Evolutionary conservation across 78 protist genomes (phyloP).

Genomic region (Dictyostelium brefeldianum): DNA sequence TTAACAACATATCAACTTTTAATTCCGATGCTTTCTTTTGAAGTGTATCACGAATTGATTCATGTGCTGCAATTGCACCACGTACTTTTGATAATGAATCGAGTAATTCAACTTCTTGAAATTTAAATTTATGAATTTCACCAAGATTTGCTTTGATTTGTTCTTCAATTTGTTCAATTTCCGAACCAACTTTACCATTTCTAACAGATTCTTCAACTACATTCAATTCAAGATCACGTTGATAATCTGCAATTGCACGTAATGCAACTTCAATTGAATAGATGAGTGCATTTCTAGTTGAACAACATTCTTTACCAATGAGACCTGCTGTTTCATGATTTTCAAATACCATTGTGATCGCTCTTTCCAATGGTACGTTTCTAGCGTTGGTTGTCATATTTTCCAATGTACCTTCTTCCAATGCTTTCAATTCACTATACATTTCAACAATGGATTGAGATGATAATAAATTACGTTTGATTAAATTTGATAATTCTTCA

Average conservation of each 20-base stretch:
- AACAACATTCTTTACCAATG: conserved; percentile 50
- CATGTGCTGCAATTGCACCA: conserved; percentile 2
- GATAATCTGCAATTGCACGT: conserved; percentile 30
- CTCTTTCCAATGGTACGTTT: conserved; percentile 40
- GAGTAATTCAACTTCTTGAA: conserved; percentile 40
- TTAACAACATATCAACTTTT: conserved; percentile 17
- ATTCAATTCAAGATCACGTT: not conserved
- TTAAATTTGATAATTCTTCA: conserved; percentile 35
- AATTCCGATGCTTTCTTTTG: conserved; percentile 30
- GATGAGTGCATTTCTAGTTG: conserved; percentile 42
- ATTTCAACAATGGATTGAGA: conserved; percentile 49
- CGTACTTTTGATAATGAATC: conserved; percentile 25
- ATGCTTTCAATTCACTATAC: conserved; percentile 21
- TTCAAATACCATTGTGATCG: conserved; percentile 45
- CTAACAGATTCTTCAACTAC: conserved; percentile 4
- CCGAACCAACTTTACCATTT: not conserved
- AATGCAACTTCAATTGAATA: conserved; percentile 38
- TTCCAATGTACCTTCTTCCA: conserved; percentile 12
- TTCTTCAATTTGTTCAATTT: conserved; percentile 19
- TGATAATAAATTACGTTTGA: conserved; percentile 21
- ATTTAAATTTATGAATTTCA: conserved; percentile 46
- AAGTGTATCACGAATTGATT: conserved; percentile 37
- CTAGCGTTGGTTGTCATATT: conserved; percentile 14
- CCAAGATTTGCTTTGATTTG: conserved; percentile 10
- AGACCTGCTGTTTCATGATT: conserved; percentile 39